Percentiles rank a stretch among this genome's conserved stretches.
Conservation (phyloP, 2,329 filamentous ascomycete species). For the Scytalidium lignicola region DNA sequence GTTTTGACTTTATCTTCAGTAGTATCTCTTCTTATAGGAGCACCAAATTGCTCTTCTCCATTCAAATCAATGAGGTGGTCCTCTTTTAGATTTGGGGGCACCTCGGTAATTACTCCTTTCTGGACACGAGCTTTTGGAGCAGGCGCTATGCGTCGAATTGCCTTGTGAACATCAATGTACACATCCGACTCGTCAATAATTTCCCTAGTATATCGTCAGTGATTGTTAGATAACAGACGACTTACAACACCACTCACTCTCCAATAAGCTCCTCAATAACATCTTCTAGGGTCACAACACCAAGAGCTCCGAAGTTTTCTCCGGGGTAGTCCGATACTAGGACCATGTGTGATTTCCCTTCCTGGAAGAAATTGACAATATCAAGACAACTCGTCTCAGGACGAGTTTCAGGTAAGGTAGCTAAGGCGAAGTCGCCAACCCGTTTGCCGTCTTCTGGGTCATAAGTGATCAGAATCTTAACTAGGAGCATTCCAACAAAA, state of each 20-base stretch:
- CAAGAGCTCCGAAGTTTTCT: slow-evolving; percentile 84
- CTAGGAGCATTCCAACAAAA: slow-evolving; percentile 95
- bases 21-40: slow-evolving; percentile 16
- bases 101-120: slow-evolving; percentile 47
- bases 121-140: slow-evolving; percentile 67
- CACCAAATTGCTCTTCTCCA: slow-evolving; percentile 32
- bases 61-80: slow-evolving; percentile 40
- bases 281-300: slow-evolving; percentile 93
- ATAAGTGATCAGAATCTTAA: slow-evolving; percentile 98
- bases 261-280: slow-evolving; percentile 98
- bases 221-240: slow-evolving; percentile 8
- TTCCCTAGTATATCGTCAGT: slow-evolving; percentile 55
- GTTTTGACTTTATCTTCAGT: slow-evolving; percentile 10
- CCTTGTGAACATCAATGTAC: slow-evolving; percentile 97
- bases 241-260: slow-evolving; percentile 58
- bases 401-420: slow-evolving; percentile 89
- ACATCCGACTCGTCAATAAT: slow-evolving; percentile 99
- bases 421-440: slow-evolving; percentile 86
- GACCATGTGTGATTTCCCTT: slow-evolving; percentile 98
- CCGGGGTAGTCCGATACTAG: slow-evolving; percentile 86
- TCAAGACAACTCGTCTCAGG: slow-evolving; percentile 95
- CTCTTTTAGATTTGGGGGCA: slow-evolving; percentile 31
- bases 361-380: slow-evolving; percentile 99
- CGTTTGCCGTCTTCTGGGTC: slow-evolving; percentile 87
- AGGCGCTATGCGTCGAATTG: slow-evolving; percentile 64